Base-by-base conservation (phyloP, 2,329 filamentous ascomycete genomes). In the Neofusicoccum umdonicola region DNA sequence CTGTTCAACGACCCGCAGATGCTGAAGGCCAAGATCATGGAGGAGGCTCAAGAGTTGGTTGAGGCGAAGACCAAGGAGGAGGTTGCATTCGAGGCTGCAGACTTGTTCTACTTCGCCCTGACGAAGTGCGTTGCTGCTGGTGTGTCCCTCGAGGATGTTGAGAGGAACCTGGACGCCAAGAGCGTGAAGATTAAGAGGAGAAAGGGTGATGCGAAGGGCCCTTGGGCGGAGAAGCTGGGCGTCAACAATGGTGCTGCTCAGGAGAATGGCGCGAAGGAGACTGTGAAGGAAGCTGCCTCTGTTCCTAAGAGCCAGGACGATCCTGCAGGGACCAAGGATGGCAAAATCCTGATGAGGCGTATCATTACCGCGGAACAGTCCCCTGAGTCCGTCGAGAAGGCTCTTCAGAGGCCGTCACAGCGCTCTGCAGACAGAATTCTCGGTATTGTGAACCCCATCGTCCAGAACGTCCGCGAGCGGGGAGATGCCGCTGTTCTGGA, bases 1-100 rank as follows among this genome's bases (percentile, higher is more conserved):
- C 82, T 99, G 1, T 99, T 98, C 82, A 93, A 90, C 17, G 95
- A 99, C 68, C 87, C 92, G 70, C 93, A 96, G 76, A 85, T 99
- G 63, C 80, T 97, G 62, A 86, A 91, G 48, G 95, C 95, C 3
- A 99, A 99, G 84, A 97, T 99, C 64, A 96, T 98, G 88, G 95
- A 99, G 78, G 95, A 99, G 77, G 95, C 95, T 0, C 91, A 96
- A 73, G 95, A 99, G 80, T 84, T 99, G 47, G 97, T 94, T 73
- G 88, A 95, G 68, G 94, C 95, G 15, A 88, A 88, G 69, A 89
- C 88, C 0, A 90, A 91, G 66, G 85, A 93, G 67, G 91, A 98
- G 13, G 86, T 97, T 67, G 92, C 95, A 2, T 96, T 96, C 68
- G 95, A 99, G 78, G 93, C 95, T 8, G 95, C 95, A 0, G 95